Percentiles rank a stretch among this genome's conserved stretches.
Conservation (phyloP, 106 monocot species). For the Narthecium ossifragum region DNA sequence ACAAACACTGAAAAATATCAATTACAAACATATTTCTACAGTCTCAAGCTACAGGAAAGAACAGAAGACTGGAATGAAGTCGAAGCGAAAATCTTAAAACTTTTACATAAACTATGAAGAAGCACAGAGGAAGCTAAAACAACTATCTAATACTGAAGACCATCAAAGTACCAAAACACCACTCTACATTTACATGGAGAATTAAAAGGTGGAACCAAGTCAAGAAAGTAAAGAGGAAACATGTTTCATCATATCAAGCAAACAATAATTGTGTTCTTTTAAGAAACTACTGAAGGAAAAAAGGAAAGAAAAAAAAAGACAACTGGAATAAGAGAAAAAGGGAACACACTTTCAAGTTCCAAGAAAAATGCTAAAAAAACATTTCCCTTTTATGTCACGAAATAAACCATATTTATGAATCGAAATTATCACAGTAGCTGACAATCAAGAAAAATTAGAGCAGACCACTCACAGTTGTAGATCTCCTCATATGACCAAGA, state of each 20-base stretch:
- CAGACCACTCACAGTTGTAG: slow-evolving; percentile 21
- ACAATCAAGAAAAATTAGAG: not conserved
- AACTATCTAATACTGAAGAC: too few relatives aligned
- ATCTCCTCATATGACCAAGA: slow-evolving; percentile 27
- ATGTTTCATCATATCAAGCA: too few relatives aligned
- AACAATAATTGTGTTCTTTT: too few relatives aligned
- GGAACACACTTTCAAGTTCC: not conserved
- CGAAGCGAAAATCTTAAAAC: not conserved
- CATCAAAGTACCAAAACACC: too few relatives aligned
- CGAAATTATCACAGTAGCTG: not conserved
- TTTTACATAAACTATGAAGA: too few relatives aligned
- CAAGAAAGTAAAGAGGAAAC: too few relatives aligned
- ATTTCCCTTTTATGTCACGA: not conserved
- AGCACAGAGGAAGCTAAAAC: too few relatives aligned
- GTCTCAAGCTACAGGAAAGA: too few relatives aligned
- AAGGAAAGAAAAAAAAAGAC: not conserved
- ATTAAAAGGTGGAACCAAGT: too few relatives aligned
- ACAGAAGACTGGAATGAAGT: not conserved
- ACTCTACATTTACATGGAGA: too few relatives aligned
- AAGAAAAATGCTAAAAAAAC: not conserved
- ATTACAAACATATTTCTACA: too few relatives aligned
- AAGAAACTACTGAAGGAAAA: not conserved
- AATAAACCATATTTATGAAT: not conserved
- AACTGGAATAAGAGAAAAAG: not conserved
- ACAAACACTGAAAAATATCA: too few relatives aligned